Evolutionary conservation across 2,329 filamentous ascomycete genomes (phyloP).

Genomic region (Trichoderma oligosporum): DNA sequence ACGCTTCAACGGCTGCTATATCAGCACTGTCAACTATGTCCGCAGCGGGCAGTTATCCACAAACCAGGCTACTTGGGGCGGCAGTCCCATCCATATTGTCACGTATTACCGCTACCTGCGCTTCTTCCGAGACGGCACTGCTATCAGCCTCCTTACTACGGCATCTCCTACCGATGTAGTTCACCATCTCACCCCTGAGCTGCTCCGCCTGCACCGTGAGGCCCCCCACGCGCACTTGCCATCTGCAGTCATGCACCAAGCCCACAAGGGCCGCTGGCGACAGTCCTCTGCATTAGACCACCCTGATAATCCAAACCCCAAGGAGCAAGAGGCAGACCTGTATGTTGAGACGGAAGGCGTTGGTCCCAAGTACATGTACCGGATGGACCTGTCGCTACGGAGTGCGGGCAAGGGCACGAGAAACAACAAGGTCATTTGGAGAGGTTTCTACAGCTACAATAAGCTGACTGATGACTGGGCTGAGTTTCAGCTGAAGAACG

Average conservation of each 20-base stretch:
- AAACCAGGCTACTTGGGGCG: slow-evolving; percentile 70
- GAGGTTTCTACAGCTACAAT: slow-evolving; percentile 89
- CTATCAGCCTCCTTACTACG: slow-evolving; percentile 76
- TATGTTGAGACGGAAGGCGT: slow-evolving; percentile 84
- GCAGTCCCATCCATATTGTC: slow-evolving; percentile 79
- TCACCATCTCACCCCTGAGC: slow-evolving; percentile 71
- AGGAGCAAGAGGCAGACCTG: slow-evolving; percentile 60
- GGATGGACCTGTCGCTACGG: slow-evolving; percentile 71
- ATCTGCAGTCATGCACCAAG: slow-evolving; percentile 62
- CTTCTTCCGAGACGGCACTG: slow-evolving; percentile 86
- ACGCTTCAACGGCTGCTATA: slow-evolving; percentile 94
- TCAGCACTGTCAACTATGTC: slow-evolving; percentile 93
- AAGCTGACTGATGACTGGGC: slow-evolving; percentile 85
- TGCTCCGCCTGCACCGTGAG: slow-evolving; percentile 49
- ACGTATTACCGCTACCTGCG: slow-evolving; percentile 97
- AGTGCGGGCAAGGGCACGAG: slow-evolving; percentile 60
- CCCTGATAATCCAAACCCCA: slow-evolving; percentile 22
- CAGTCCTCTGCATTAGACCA: slow-evolving; percentile 39
- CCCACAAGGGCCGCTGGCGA: slow-evolving; percentile 56
- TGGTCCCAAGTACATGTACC: slow-evolving; percentile 73
- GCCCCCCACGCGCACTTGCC: slow-evolving; percentile 32
- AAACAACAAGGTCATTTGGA: slow-evolving; percentile 88
- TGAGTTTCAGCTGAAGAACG: slow-evolving; percentile 65
- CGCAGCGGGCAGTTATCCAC: slow-evolving; percentile 71
- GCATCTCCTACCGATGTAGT: slow-evolving; percentile 83